These are phyloP conservation scores for Colletotrichum musicola DNA, from an alignment of 2,329 filamentous ascomycete genomes.

Conservation along the genomic window DNA sequence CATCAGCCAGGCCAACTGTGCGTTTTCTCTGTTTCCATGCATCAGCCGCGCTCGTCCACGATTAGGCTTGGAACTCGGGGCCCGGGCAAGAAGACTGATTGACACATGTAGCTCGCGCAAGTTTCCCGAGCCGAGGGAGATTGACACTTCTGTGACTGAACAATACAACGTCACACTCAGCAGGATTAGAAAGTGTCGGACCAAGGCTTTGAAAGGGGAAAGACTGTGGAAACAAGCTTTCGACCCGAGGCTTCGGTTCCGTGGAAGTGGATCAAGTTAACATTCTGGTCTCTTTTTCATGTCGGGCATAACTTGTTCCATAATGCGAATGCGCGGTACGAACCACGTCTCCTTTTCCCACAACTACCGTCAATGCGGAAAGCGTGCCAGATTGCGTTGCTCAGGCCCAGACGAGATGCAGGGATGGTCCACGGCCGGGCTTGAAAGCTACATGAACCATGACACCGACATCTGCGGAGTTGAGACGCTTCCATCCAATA, in stretches of 20 bases:
- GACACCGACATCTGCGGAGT: conserved; percentile 1
- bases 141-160: no score
- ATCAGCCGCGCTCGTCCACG: background rate
- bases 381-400: conserved; percentile 3
- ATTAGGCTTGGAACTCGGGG: no score
- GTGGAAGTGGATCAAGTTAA: background rate
- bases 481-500: conserved; percentile 25
- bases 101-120: no score
- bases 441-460: conserved; percentile 17
- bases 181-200: no score
- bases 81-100: no score
- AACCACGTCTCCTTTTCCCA: background rate
- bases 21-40: background rate
- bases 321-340: background rate
- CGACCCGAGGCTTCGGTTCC: no score
- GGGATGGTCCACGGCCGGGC: conserved; percentile 9
- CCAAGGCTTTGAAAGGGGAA: no score
- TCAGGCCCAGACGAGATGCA: conserved; percentile 10
- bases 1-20: background rate
- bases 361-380: background rate
- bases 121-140: no score
- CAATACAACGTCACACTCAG: no score
- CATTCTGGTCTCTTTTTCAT: background rate
- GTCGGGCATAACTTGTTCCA: background rate
- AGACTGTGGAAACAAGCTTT: no score